These are phyloP conservation scores for Cubamyces lactineus DNA, from an alignment of 768 basidiomycete species.

Conservation along the genomic window DNA sequence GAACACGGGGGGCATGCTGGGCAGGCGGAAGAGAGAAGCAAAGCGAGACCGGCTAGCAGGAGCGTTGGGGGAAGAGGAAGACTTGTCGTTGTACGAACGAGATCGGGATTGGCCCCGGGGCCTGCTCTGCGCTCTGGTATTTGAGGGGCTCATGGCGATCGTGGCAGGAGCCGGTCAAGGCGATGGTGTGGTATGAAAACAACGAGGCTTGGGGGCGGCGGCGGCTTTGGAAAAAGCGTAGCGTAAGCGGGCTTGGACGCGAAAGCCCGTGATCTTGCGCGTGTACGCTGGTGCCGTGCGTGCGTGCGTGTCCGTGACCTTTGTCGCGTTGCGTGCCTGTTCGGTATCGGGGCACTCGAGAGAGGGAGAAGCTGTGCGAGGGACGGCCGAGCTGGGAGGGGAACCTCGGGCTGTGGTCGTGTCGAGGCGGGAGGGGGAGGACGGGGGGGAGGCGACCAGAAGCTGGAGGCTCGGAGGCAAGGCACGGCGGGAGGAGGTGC, in stretches of 20 bases:
- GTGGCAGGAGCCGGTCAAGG: background rate
- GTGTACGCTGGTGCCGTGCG: background rate
- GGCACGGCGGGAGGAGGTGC: background rate
- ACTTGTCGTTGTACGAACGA: constrained; percentile 26
- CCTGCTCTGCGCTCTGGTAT: constrained; percentile 28
- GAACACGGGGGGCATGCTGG: constrained; percentile 71
- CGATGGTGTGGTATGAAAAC: constrained; percentile 17
- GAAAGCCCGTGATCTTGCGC: constrained; percentile 1
- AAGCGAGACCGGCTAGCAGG: constrained; percentile 33
- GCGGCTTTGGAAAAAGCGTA: constrained; percentile 4
- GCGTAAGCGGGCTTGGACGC: constrained; percentile 7
- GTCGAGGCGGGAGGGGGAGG: constrained; percentile 15
- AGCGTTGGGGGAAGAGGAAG: constrained; percentile 11
- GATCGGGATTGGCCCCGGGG: constrained; percentile 28
- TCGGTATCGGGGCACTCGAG: background rate
- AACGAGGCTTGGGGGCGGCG: constrained; percentile 23
- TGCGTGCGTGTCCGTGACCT: constrained; percentile 11
- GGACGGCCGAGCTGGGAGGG: constrained; percentile 6
- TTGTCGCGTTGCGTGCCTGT: constrained; percentile 12
- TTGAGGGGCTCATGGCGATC: constrained; percentile 32
- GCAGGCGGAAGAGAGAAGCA: constrained; percentile 25
- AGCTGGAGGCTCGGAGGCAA: constrained; percentile 22
- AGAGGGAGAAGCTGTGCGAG: constrained; percentile 1
- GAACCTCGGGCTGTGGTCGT: constrained; percentile 11
- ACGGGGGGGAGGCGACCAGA: constrained; percentile 18